A percentile compares a stretch with the other conserved stretches of the same genome.
These are phyloP conservation scores for Trichoderma simmonsii DNA, from an alignment of 2,329 filamentous ascomycete species.

Conservation along the genomic window DNA sequence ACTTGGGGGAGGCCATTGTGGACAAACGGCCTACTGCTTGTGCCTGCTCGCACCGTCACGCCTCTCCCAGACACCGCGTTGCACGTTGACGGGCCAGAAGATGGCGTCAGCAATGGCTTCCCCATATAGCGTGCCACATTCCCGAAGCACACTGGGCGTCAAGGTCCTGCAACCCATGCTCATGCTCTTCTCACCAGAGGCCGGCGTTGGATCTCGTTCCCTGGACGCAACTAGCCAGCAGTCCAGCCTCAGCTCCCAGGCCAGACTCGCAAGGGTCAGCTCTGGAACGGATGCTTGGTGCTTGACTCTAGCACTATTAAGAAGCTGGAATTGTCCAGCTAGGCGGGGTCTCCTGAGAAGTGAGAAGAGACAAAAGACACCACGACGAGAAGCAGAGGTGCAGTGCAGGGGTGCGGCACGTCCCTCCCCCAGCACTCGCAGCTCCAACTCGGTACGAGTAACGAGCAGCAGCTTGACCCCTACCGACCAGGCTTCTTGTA, in stretches of 20 bases:
- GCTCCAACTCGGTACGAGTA: neutral
- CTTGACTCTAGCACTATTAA: neutral
- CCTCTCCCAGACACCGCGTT: constrained; percentile 3
- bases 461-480: neutral
- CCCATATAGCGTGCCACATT: constrained; percentile 18
- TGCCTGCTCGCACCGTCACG: neutral
- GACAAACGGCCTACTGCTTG: neutral
- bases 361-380: neutral
- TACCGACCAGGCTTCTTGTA: constrained; percentile 11
- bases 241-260: constrained; percentile 8
- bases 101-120: constrained; percentile 18
- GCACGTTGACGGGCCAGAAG: constrained; percentile 12
- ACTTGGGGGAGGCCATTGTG: neutral
- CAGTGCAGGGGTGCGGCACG: neutral
- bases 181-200: constrained; percentile 11
- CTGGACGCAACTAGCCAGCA: neutral
- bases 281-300: neutral
- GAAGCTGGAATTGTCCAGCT: neutral
- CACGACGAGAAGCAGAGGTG: neutral
- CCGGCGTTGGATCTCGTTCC: constrained; percentile 11
- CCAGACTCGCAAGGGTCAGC: neutral
- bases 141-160: constrained; percentile 12
- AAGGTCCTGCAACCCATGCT: constrained; percentile 13
- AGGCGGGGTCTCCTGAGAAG: neutral
- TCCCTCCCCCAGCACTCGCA: constrained; percentile 3